These are phyloP conservation scores for Leccinum huronense DNA, from an alignment of 1,284 basidiomycete species.

Conservation along the genomic window DNA sequence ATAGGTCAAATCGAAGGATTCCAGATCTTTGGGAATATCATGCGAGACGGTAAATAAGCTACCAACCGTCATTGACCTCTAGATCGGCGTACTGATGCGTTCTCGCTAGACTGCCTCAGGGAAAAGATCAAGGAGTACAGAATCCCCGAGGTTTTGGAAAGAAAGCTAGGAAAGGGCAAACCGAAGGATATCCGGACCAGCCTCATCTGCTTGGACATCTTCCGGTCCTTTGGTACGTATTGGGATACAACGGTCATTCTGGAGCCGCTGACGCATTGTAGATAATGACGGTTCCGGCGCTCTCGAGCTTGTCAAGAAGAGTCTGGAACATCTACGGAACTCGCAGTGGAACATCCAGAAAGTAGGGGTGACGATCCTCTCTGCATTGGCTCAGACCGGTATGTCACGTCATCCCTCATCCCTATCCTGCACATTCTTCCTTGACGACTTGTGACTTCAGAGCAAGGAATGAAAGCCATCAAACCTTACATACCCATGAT, in stretches of 20 bases:
- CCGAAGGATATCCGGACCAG: conserved; percentile 14
- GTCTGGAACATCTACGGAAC: conserved; percentile 13
- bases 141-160: conserved; percentile 7
- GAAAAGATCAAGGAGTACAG: conserved; percentile 4
- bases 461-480: conserved; percentile 21
- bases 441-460: conserved; percentile 11
- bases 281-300: conserved; percentile 14
- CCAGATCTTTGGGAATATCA: conserved; percentile 16
- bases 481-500: conserved; percentile 11
- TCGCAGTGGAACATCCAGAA: conserved; percentile 14
- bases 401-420: background rate
- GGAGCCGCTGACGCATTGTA: conserved; percentile 1
- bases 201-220: conserved; percentile 15
- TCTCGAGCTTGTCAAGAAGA: conserved; percentile 14
- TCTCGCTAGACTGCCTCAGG: conserved; percentile 7
- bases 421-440: background rate
- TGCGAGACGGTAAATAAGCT: conserved; percentile 13
- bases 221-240: conserved; percentile 8
- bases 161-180: conserved; percentile 7
- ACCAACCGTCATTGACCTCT: background rate
- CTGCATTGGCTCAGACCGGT: conserved; percentile 17
- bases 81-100: background rate
- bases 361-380: conserved; percentile 13
- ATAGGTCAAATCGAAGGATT: conserved; percentile 17
- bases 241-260: background rate